Evolutionary conservation across 108 stramenopile genomes (phyloP).

Genomic region (Nannochloropsis granulata): DNA sequence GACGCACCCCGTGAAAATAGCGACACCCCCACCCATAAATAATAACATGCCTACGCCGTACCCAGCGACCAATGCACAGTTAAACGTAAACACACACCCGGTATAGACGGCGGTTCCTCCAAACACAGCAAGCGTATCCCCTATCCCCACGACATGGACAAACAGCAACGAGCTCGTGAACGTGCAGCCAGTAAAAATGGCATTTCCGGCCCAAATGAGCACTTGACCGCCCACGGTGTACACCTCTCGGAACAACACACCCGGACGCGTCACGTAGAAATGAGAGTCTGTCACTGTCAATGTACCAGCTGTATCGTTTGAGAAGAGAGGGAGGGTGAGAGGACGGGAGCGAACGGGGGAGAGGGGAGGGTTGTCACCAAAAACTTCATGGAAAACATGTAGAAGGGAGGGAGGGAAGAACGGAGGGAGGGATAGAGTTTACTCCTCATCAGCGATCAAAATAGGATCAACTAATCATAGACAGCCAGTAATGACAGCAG

Average conservation of each 20-base stretch:
- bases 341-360: no score
- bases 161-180: neutral
- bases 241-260: neutral
- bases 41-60: neutral
- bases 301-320: neutral
- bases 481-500: no score
- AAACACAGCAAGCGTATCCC: neutral
- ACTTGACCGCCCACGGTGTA: neutral
- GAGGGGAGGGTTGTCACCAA: no score
- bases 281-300: neutral
- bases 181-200: neutral
- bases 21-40: neutral
- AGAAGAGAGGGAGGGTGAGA: no score
- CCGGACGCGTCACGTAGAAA: neutral
- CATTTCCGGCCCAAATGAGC: neutral
- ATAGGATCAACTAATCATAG: no score
- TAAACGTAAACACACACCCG: neutral
- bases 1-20: neutral
- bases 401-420: no score
- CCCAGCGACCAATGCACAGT: neutral
- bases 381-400: no score
- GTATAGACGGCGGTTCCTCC: neutral
- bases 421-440: no score
- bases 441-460: no score
- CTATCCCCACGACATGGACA: neutral